Percentiles rank a stretch among this genome's conserved stretches.
Conservation (phyloP, 1,139 yeast species). For the Debaryomyces coudertii region DNA sequence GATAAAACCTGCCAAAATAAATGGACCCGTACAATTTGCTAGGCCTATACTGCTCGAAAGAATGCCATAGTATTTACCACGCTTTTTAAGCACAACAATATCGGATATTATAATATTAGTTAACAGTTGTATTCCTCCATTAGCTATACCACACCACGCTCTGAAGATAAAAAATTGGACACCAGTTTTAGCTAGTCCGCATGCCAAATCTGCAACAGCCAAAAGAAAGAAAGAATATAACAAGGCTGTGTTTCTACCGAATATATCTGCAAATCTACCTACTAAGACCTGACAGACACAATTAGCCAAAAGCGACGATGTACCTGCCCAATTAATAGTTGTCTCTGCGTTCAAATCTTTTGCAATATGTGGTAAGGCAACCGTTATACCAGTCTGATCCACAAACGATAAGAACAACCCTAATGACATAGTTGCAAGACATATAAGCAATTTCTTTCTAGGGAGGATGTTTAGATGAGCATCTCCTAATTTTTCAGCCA, state of each 20-base stretch:
- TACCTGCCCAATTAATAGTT: conserved; percentile 56
- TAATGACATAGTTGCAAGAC: conserved; percentile 19
- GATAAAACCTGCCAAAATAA: conserved; percentile 53
- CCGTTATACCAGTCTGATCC: conserved; percentile 50
- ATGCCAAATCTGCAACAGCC: conserved; percentile 41
- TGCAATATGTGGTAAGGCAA: conserved; percentile 41
- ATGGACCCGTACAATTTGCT: conserved; percentile 61
- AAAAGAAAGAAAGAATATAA: conserved; percentile 34
- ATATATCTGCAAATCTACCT: conserved; percentile 48
- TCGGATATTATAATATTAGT: conserved; percentile 49
- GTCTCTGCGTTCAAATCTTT: conserved; percentile 39
- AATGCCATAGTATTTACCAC: conserved; percentile 52
- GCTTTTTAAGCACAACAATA: conserved; percentile 43
- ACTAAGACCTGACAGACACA: conserved; percentile 49
- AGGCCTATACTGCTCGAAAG: conserved; percentile 56
- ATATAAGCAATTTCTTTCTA: conserved; percentile 31
- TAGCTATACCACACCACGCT: conserved; percentile 50
- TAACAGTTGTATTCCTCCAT: conserved; percentile 47
- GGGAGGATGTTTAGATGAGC: conserved; percentile 41
- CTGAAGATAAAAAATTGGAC: conserved; percentile 45
- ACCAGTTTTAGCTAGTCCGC: conserved; percentile 47
- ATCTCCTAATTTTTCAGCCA: conserved; percentile 38
- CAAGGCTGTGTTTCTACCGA: conserved; percentile 46
- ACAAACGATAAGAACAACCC: conserved; percentile 29
- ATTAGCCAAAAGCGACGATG: conserved; percentile 49